A percentile compares a stretch with the other conserved stretches of the same genome.
These are phyloP conservation scores for Aspergillus melleus DNA, from an alignment of 2,329 filamentous ascomycete genomes.

Conservation along the genomic window DNA sequence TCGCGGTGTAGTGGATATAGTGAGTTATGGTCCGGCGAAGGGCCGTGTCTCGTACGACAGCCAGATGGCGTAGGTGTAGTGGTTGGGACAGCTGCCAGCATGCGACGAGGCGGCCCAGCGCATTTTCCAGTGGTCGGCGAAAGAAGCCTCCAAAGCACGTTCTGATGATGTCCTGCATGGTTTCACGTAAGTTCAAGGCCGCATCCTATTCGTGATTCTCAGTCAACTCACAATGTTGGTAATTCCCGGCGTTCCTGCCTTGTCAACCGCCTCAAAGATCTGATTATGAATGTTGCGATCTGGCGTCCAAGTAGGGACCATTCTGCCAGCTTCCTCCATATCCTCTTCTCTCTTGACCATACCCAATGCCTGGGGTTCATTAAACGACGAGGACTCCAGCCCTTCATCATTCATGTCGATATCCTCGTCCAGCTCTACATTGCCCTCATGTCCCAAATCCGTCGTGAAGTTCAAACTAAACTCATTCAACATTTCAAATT, in stretches of 20 bases:
- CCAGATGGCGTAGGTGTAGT: slow-evolving; percentile 55
- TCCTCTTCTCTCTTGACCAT: slow-evolving; percentile 22
- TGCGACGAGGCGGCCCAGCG: slow-evolving; percentile 54
- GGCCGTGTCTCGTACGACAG: slow-evolving; percentile 56
- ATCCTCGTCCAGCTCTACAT: slow-evolving; percentile 37
- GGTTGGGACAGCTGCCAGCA: slow-evolving; percentile 61
- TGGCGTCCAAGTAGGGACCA: slow-evolving; percentile 56
- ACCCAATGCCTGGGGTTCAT: neutral
- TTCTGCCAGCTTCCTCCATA: slow-evolving; percentile 34
- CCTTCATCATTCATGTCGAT: slow-evolving; percentile 26
- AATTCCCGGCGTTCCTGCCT: slow-evolving; percentile 50
- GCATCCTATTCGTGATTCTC: neutral
- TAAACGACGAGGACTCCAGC: slow-evolving; percentile 7
- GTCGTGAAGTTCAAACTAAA: slow-evolving; percentile 30
- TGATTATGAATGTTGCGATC: slow-evolving; percentile 54
- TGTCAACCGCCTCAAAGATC: slow-evolving; percentile 51
- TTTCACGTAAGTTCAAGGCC: neutral
- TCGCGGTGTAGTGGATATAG: slow-evolving; percentile 57
- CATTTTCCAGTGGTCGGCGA: slow-evolving; percentile 55
- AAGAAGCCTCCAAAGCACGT: slow-evolving; percentile 53
- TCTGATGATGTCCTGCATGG: slow-evolving; percentile 38
- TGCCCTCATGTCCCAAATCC: slow-evolving; percentile 29
- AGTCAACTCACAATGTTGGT: slow-evolving; percentile 44
- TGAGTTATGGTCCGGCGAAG: slow-evolving; percentile 49
- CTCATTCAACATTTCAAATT: slow-evolving; percentile 43